Evolutionary conservation across 176 grass and related monocot genomes (phyloP), one percentile per base, ranked within the genome.

Genomic region (Chloris gayana): DNA sequence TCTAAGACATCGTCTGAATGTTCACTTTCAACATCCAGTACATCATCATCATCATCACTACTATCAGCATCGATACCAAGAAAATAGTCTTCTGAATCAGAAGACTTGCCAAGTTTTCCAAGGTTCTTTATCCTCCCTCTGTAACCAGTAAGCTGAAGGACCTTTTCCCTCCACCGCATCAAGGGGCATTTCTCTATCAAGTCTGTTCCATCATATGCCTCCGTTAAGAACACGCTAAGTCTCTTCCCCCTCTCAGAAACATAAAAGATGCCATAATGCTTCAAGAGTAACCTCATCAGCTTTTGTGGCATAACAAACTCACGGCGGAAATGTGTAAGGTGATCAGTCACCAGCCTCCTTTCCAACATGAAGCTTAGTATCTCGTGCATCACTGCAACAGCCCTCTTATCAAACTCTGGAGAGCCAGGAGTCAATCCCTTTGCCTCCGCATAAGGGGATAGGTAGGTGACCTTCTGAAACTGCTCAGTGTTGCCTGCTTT

Each of bases 261-360:
- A 76, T 97, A 97, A 81, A 97, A 97, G 39, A 97, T 88, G 54
- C 89, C 94, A 77, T 91, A 89, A 76, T 97, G 89, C 79, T 97
- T 94, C 80, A 97, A 74, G 21, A 91, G 82, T 42, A 97, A 61
- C 74, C 93, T 86, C 93, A 91, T 93, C 49, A 97, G 80, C 79
- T 97, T 94, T 72, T 97, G 95, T 10, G 95, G 91, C 95, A 92
- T 94, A 35, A 92, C 87, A 92, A 97, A 92, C 84, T 97, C 94
- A 33, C 83, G 84, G 18, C 89, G 78, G 71, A 97, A 97, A 81
- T 92, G 89, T 0, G 95, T 97, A 46, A 94, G 89, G 44, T 97
- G 89, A 78, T 97, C 89, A 0, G 91, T 97, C 57, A 97, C 95
- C 64, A 97, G 77, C 87, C 95, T 90, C 77, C 92, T 97, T 67